These are phyloP conservation scores for Ophidiomyces ophidiicola DNA, from an alignment of 2,329 filamentous ascomycete species.

Conservation along the genomic window DNA sequence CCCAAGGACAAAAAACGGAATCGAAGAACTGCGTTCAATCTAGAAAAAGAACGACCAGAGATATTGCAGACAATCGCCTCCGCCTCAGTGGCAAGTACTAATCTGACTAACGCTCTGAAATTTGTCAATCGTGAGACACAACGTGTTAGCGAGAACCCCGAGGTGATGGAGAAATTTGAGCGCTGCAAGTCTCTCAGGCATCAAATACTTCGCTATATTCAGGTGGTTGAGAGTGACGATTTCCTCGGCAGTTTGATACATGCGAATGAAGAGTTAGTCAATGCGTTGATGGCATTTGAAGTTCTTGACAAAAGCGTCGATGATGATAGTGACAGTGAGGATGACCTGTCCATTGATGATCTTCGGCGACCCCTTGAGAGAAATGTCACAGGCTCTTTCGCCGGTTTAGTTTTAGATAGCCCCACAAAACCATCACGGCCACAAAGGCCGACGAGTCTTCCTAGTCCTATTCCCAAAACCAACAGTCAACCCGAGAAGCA, in stretches of 20 bases:
- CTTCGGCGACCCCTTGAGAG: constrained; percentile 16
- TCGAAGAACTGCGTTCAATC: constrained; percentile 54
- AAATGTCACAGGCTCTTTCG: constrained; percentile 24
- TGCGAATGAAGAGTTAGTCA: constrained; percentile 91
- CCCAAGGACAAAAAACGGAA: constrained; percentile 45
- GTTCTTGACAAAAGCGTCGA: constrained; percentile 60
- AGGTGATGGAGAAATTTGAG: constrained; percentile 67
- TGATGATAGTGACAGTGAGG: constrained; percentile 54
- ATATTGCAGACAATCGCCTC: constrained; percentile 85
- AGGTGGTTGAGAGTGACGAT: constrained; percentile 79
- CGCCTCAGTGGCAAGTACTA: constrained; percentile 79
- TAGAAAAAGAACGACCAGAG: constrained; percentile 74
- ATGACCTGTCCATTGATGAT: constrained; percentile 35
- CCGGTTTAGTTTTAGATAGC: constrained; percentile 25
- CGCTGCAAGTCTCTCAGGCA: constrained; percentile 72
- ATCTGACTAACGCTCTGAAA: constrained; percentile 74
- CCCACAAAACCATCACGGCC: constrained; percentile 35
- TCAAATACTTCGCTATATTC: constrained; percentile 82
- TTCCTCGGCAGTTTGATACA: constrained; percentile 84
- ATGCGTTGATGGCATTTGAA: constrained; percentile 85
- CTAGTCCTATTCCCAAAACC: constrained; percentile 39
- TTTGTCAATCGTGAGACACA: constrained; percentile 81
- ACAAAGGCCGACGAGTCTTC: neutral
- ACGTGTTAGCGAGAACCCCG: constrained; percentile 71
- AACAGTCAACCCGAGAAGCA: constrained; percentile 30